Evolutionary conservation across 768 basidiomycete genomes (phyloP).

Genomic region (Boletus edulis): DNA sequence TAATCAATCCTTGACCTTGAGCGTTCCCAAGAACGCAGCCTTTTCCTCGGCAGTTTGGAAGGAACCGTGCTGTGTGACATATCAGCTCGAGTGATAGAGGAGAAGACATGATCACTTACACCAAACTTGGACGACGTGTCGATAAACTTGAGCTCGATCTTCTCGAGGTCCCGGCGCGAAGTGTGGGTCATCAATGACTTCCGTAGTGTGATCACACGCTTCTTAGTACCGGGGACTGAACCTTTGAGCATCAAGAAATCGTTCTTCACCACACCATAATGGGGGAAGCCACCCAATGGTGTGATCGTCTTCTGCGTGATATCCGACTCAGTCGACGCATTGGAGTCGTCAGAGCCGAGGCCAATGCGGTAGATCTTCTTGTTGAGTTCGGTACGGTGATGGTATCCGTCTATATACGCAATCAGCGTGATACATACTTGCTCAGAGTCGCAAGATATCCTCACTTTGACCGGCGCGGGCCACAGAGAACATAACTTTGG

Average conservation of each 20-base stretch:
- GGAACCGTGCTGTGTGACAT: conserved; percentile 69
- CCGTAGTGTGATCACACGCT: conserved; percentile 96
- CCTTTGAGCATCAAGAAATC: conserved; percentile 98
- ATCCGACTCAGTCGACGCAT: conserved; percentile 94
- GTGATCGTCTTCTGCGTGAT: conserved; percentile 92
- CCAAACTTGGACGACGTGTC: conserved; percentile 98
- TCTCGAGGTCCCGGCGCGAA: conserved; percentile 93
- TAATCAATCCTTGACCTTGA: conserved; percentile 76
- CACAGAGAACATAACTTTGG: conserved; percentile 99
- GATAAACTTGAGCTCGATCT: conserved; percentile 98
- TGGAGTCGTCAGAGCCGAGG: conserved; percentile 67
- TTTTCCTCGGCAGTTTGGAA: conserved; percentile 99
- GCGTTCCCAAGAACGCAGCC: conserved; percentile 87
- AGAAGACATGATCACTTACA: conserved; percentile 45
- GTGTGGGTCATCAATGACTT: conserved; percentile 98
- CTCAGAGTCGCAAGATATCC: conserved; percentile 31
- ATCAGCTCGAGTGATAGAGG: not conserved
- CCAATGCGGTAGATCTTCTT: conserved; percentile 99
- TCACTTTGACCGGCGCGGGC: conserved; percentile 99
- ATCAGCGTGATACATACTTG: not conserved
- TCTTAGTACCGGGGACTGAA: conserved; percentile 92
- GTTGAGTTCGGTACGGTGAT: conserved; percentile 97
- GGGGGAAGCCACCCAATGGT: conserved; percentile 98
- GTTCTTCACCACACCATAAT: conserved; percentile 98
- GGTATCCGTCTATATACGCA: conserved; percentile 73